These are phyloP conservation scores for Lecanosticta acicola DNA, from an alignment of 2,329 filamentous ascomycete genomes.

Conservation along the genomic window DNA sequence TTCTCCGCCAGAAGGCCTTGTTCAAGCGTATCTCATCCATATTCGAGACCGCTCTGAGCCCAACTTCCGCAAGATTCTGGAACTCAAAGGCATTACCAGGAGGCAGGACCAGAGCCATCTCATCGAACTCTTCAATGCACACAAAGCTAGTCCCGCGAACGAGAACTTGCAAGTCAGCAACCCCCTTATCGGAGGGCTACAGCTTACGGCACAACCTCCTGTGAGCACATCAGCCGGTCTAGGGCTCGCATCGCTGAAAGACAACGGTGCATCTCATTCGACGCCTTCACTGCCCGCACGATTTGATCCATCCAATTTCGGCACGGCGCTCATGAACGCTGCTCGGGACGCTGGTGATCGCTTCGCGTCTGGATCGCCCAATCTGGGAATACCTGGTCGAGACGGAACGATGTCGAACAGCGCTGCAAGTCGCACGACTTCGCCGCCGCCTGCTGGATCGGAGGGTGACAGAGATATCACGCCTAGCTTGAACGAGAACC, in stretches of 20 bases:
- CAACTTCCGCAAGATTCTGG: conserved; percentile 94
- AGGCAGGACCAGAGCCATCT: conserved; percentile 77
- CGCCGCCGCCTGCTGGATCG: conserved; percentile 25
- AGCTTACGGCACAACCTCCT: conserved; percentile 42
- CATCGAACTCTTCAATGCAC: conserved; percentile 84
- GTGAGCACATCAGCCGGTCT: conserved; percentile 18
- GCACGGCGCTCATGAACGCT: conserved; percentile 75
- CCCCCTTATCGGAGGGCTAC: conserved; percentile 63
- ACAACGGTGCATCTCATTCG: conserved; percentile 30
- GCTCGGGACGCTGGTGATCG: conserved; percentile 77
- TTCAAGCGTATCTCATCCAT: conserved; percentile 96
- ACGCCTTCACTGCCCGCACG: conserved; percentile 39
- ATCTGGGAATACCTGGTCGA: conserved; percentile 32
- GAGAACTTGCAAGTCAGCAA: conserved; percentile 63
- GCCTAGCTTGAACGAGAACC: conserved; percentile 80
- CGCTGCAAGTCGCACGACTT: conserved; percentile 32
- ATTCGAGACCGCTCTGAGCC: conserved; percentile 87
- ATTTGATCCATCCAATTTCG: conserved; percentile 77
- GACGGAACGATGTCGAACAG: conserved; percentile 21
- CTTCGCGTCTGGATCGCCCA: conserved; percentile 56
- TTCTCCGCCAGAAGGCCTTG: conserved; percentile 83
- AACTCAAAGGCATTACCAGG: conserved; percentile 80
- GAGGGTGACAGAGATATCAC: conserved; percentile 41
- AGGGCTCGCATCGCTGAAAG: conserved; percentile 34
- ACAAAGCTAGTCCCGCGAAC: conserved; percentile 61